Evolutionary conservation across 352 stramenopile species (phyloP), one percentile per base, ranked within the genome.

Genomic region (Phytopythium kandeliae): DNA sequence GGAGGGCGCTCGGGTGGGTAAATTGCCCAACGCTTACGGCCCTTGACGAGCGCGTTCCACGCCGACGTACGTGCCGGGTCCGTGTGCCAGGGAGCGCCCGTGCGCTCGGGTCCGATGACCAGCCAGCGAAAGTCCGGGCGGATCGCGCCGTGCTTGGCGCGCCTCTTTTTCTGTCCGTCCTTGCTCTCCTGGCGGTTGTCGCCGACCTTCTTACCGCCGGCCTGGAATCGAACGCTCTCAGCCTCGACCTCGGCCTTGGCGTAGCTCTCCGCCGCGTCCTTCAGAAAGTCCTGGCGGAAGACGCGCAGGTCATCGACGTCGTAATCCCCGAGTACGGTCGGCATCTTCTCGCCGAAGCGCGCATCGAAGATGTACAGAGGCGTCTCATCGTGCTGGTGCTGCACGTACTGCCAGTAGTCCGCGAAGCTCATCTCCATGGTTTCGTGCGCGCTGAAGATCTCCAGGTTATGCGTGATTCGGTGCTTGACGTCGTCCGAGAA

Each of bases 41-140:
- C 96, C 36, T 96, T 84, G 6, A 98, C 44, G 12, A 98, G 69
- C 12, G 95, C 89, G 41, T 98, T 98, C 96, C 95, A 99, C 0
- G 96, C 96, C 49, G 95, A 97, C 3, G 96, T 98, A 22, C 87
- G 83, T 8, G 97, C 74, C 31, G 96, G 96, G 62, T 99, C 96
- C 21, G 97, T 84, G 58, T 99, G 96, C 72, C 97, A 96, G 26
- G 86, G 89, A 1, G 95, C 97, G 4, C 96, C 96, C 2, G 79
- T 89, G 1, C 84, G 81, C 35, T 90, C 65, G 1, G 84, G 79
- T 6, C 84, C 84, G 55, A 90, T 83, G n/a, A 95, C 84, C 15
- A 89, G 66, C 84, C 84, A 95, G 16, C 84, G 78, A 49, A 82
- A 90, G 34, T 95, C 84, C 1, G 84, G 79, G 10, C 74, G 60